These are phyloP conservation scores for Corchorus olitorius DNA, from an alignment of 345 rosid species.

Conservation along the genomic window DNA sequence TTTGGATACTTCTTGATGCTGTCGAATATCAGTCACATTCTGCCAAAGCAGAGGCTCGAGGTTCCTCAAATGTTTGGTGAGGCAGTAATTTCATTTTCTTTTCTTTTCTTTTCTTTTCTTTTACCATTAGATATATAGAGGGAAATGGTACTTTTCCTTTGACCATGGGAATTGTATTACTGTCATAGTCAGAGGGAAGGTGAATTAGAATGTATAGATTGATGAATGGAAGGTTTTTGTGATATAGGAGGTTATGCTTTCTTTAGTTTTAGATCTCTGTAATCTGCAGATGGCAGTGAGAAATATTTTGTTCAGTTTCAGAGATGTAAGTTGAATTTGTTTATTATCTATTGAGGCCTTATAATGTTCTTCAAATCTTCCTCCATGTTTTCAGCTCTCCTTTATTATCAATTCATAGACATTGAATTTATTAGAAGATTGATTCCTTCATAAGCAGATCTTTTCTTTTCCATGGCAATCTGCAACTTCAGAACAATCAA, in stretches of 20 bases:
- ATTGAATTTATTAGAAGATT: background rate
- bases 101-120: conserved; percentile 20
- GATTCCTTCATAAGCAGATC: background rate
- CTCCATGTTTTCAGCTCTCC: background rate
- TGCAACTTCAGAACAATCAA: background rate
- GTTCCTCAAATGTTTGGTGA: conserved; percentile 3
- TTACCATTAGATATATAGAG: conserved; percentile 2
- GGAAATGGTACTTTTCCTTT: background rate
- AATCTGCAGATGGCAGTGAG: conserved; percentile 22
- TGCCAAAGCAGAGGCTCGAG: conserved; percentile 8
- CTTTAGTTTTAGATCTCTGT: conserved; percentile 15
- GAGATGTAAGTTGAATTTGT: conserved; percentile 22
- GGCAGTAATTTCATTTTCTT: conserved; percentile 13
- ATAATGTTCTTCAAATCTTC: conserved; percentile 3
- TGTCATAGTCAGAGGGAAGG: background rate
- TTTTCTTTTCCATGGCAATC: background rate
- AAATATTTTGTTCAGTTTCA: conserved; percentile 19
- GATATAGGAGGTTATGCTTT: conserved; percentile 24
- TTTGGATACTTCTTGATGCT: conserved; percentile 15
- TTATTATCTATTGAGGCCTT: conserved; percentile 8
- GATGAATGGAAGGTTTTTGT: conserved; percentile 22
- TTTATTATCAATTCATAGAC: background rate
- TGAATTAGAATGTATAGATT: conserved; percentile 43
- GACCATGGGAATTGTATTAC: conserved; percentile 15
- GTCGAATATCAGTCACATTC: conserved; percentile 15